phyloP scores from a whole-genome alignment of 495 filamentous ascomycete species.

The Neurospora intermedia region DNA sequence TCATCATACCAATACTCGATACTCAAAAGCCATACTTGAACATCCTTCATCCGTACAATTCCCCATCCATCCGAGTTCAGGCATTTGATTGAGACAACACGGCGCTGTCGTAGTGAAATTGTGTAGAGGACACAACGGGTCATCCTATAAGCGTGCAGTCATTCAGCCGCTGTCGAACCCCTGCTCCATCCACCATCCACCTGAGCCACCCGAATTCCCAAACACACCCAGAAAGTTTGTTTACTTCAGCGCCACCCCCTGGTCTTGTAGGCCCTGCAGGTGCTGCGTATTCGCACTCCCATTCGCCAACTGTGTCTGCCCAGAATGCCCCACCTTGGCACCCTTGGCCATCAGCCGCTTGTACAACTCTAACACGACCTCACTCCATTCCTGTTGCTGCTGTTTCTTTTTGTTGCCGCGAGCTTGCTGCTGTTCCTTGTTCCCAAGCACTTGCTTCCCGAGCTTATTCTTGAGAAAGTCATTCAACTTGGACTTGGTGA shows the following conservation, averaged over 20 bases:
- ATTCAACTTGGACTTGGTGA: constrained; percentile 50
- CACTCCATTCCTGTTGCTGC: constrained; percentile 39
- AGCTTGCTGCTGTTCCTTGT: constrained; percentile 20
- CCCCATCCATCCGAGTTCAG: neutral
- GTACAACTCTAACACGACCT: constrained; percentile 45
- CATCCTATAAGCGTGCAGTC: neutral
- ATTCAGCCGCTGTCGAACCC: neutral
- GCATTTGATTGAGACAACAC: neutral
- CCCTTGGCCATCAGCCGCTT: constrained; percentile 45
- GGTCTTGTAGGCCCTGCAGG: neutral
- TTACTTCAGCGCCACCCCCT: neutral
- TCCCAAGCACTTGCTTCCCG: constrained; percentile 21
- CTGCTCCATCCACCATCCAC: neutral
- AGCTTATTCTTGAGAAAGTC: constrained; percentile 46
- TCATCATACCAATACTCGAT: neutral
- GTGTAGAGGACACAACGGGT: too few relatives aligned
- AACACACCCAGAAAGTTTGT: neutral
- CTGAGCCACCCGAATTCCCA: neutral
- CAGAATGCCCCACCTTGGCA: constrained; percentile 26
- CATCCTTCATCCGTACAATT: neutral
- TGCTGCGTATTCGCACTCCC: neutral
- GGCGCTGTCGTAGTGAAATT: neutral
- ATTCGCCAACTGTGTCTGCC: neutral
- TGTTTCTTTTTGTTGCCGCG: constrained; percentile 10
- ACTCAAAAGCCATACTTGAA: neutral